Evolutionary conservation across 257 asterid species (phyloP).

Genomic region (Solanum peruvianum): DNA sequence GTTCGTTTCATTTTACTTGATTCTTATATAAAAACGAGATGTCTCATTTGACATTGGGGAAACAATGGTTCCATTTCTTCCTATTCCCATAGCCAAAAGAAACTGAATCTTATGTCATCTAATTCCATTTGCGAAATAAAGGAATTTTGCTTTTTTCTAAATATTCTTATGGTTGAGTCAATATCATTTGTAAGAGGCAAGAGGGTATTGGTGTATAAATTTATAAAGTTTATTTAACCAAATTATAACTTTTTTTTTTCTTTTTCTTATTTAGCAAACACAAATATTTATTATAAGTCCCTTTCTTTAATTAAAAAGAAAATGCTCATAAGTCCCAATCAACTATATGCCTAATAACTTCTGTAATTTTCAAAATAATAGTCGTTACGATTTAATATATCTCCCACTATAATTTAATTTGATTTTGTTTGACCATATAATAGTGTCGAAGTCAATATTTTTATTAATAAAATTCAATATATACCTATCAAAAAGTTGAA

Average conservation of each 20-base stretch:
- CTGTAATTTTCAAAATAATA: not conserved
- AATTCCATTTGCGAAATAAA: not conserved
- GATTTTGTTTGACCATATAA: not conserved
- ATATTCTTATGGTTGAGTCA: not conserved
- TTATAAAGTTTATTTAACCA: not conserved
- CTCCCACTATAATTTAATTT: not conserved
- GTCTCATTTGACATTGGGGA: not conserved
- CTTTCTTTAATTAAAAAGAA: not conserved
- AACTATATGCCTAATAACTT: not conserved
- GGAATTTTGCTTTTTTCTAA: not conserved
- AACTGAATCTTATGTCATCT: not conserved
- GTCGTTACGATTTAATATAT: not conserved
- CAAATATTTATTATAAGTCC: not conserved
- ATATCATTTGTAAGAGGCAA: not conserved
- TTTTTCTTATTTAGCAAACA: not conserved
- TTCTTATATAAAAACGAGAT: not conserved
- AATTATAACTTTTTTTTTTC: not conserved
- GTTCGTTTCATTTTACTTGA: not conserved
- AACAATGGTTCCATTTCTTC: not conserved
- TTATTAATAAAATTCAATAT: no score
- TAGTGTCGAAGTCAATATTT: no score
- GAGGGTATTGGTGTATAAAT: not conserved
- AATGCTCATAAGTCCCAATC: not conserved
- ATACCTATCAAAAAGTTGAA: no score
- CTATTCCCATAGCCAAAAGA: not conserved